Evolutionary conservation across 371 early-diverging fungal species (phyloP), one percentile per base, ranked within the genome.

Genomic region (Rhizopus microsporus): DNA sequence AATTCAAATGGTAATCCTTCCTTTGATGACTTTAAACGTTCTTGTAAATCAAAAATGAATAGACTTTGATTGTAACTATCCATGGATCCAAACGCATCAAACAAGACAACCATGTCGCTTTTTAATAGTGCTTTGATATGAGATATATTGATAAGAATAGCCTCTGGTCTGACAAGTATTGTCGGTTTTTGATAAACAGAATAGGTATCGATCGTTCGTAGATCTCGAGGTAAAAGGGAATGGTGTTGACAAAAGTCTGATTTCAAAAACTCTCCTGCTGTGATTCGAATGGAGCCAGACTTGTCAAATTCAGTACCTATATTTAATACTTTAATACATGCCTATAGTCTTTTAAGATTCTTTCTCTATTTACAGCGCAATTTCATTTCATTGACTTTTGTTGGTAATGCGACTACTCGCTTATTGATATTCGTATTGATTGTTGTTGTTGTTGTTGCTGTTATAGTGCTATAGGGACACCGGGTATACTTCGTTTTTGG

Each of bases 141-240:
- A 12, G 86, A 80, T 40, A 95, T 70, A 60, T 93, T 93, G 37
- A 93, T 84, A 7, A 95, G 67, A 48, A 95, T 90, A 1, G 92
- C 92, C 49, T 90, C 83, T 0, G 88, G 78, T 13, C 95, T 88
- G 13, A 95, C 95, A n/a, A 95, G 77, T 23, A 95, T 86, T 13
- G 86, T 85, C 0, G 94, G 93, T 65, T 90, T 82, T 63, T 92
- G 91, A 61, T 92, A 88, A 47, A 86, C 72, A 51, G 86, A 87
- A 37, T 82, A 82, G 60, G 86, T 85, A 56, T 93, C 93, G 43
- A 92, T 88, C 59, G 89, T 89, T 60, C 92, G 83, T 59, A 92
- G 62, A 75, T 92, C 92, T 29, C 92, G 89, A 29, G 89, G 82
- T 62, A 88, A 76, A 43, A 92, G 62, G 7, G 90, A 88, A 67